Evolutionary conservation across 139 green algal genomes (phyloP), one percentile per base, ranked within the genome.

Genomic region (Volvox reticuliferus): DNA sequence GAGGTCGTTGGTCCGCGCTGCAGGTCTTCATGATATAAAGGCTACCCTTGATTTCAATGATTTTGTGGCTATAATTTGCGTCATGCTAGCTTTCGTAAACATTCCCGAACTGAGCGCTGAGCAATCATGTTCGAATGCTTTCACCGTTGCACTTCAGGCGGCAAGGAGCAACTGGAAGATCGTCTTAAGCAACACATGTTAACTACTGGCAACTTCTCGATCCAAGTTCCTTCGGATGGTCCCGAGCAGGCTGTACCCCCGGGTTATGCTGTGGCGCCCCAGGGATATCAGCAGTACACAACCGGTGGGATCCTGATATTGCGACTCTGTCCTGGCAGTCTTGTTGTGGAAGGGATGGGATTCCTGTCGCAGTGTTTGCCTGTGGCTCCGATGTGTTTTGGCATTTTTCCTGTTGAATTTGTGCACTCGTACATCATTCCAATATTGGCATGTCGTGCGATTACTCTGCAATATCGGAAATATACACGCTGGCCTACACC

Each of bases 271-370:
- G 85, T 89, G 28, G 85, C 85, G 1, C 85, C 85, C 2, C 85
- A 89, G n/a, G 85, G 85, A 13, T 89, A 89, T 71, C 85, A 89
- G 85, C 85, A 89, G 85, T 99, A 98, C 93, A 79, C 80, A 12
- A 88, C 82, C 2, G 82, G 82, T 88, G 65, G 62, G 65, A 55
- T 55, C 44, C 44, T 55, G 5, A 55, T 55, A 55, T 55, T 55
- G 44, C 44, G 44, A 55, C 44, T 55, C 44, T 14, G 5, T 55
- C 44, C 44, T 55, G 44, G 44, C 44, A 55, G 44, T 55, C 44
- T 55, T 55, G 44, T 55, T 55, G 9, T 55, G 44, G 44, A 55
- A 5, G 9, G 44, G 44, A 55, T 55, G 44, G 44, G 44, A 55
- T 55, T 55, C 44, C 44, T 9, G 44, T 55, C 44, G 44, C 44